Evolutionary conservation across 2,329 filamentous ascomycete species (phyloP), one percentile per base, ranked within the genome.

Genomic region (Hawksworthiomyces lignivorus): DNA sequence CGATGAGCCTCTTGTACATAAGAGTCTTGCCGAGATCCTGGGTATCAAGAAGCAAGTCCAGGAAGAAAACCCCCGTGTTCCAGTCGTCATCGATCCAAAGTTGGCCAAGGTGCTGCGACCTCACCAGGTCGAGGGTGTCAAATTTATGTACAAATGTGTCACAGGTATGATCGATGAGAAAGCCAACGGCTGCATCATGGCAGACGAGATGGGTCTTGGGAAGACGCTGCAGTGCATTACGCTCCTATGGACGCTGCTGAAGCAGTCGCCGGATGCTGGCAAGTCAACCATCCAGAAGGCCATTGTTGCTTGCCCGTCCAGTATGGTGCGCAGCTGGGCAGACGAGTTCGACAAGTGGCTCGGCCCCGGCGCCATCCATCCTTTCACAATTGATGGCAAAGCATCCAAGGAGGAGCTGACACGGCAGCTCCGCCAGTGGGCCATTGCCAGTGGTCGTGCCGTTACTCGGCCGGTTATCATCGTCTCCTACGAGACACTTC

Each of bases 161-260:
- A 97, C 90, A 2, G 92, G 92, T n/a, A 75, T 97, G 72, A 85
- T 97, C 43, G 92, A 97, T 54, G 75, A 84, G 28, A 90, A 90
- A 54, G 92, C 92, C 36, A 86, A 96, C 60, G 92, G 92, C 3
- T 98, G 92, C 63, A 98, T 98, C 59, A 98, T 98, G 92, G 92
- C 92, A 40, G 92, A 98, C 60, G 92, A 96, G 60, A 98, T 98
- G 92, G 92, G 92, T 53, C 68, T 98, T 22, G 92, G 92, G 43
- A 98, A 98, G 67, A 98, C 92, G 15, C 65, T 98, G 32, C 92
- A 98, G 68, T 98, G 92, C 62, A 98, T 98, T 55, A 78, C 92
- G 1, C 73, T 98, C 37, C 82, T 98, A 72, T 98, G 92, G 92
- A 98, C 92, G 2, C 66, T 98, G 2, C 67, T 98, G 14, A 97